phyloP scores from a whole-genome alignment of 1,284 basidiomycete genomes.

The Pholiota adiposa region DNA sequence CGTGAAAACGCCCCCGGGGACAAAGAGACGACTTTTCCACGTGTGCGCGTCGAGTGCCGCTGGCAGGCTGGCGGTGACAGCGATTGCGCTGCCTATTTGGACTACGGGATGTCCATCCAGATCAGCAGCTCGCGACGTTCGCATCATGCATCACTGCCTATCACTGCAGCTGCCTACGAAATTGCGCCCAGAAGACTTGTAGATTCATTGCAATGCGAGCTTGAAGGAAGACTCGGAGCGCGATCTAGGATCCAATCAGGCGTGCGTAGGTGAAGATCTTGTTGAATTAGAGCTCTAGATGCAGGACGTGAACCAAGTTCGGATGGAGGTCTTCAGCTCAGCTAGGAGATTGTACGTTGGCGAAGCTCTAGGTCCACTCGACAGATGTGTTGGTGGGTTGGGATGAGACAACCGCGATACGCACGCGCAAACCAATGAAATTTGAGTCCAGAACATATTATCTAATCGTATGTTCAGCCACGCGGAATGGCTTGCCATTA shows the following conservation, averaged over 20 bases:
- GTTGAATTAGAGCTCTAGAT: neutral
- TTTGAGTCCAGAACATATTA: neutral
- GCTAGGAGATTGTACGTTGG: too few species aligned
- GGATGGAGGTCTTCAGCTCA: neutral
- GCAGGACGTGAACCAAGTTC: neutral
- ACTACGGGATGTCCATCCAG: constrained; percentile 1
- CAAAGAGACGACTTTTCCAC: neutral
- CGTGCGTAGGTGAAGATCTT: neutral
- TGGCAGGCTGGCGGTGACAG: neutral
- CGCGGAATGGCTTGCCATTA: neutral
- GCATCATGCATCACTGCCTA: too few species aligned
- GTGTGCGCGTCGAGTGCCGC: neutral
- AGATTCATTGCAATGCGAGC: constrained; percentile 5
- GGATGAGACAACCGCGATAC: neutral
- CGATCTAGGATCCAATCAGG: neutral
- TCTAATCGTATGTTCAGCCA: neutral
- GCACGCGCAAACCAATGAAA: neutral
- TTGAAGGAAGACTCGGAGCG: neutral
- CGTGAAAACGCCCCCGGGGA: neutral
- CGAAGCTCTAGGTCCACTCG: neutral
- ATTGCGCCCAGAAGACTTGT: neutral
- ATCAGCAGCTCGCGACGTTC: too few species aligned
- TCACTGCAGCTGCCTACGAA: neutral
- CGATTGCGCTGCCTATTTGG: neutral
- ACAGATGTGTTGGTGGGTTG: too few species aligned